Percentiles rank a stretch among this genome's conserved stretches.
These are phyloP conservation scores for Starmera stellimalicola DNA, from an alignment of 1,139 yeast genomes.

Conservation along the genomic window DNA sequence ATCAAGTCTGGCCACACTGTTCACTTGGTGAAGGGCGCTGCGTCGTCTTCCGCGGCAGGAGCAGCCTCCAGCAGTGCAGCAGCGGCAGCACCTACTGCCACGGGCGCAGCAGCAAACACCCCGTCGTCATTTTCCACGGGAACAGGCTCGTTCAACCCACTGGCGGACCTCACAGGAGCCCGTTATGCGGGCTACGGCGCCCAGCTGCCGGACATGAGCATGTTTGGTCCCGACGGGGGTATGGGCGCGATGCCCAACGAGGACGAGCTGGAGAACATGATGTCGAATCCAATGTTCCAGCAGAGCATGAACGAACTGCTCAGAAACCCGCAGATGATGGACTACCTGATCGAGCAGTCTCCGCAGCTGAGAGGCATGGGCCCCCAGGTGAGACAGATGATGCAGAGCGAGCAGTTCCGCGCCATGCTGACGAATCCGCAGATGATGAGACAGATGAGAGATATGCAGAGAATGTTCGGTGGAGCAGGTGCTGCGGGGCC, in stretches of 20 bases:
- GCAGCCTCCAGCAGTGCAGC: slow-evolving; percentile 12
- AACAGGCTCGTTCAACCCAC: slow-evolving; percentile 78
- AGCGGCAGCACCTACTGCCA: slow-evolving; percentile 16
- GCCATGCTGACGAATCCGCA: slow-evolving; percentile 83
- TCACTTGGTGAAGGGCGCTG: slow-evolving; percentile 71
- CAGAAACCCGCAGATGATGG: slow-evolving; percentile 74
- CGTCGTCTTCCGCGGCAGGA: slow-evolving; percentile 19
- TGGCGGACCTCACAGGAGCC: slow-evolving; percentile 90
- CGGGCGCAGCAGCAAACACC: slow-evolving; percentile 26
- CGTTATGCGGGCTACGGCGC: slow-evolving; percentile 81
- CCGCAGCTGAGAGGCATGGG: slow-evolving; percentile 85
- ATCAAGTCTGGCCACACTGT: slow-evolving; percentile 80
- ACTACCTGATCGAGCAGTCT: slow-evolving; percentile 69
- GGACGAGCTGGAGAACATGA: slow-evolving; percentile 62
- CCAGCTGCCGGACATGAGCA: slow-evolving; percentile 76
- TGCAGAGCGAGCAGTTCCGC: slow-evolving; percentile 78
- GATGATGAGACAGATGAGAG: slow-evolving; percentile 74
- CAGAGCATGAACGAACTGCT: slow-evolving; percentile 76
- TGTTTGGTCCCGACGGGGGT: slow-evolving; percentile 97
- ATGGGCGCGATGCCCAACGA: slow-evolving; percentile 64
- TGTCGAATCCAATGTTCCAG: slow-evolving; percentile 74
- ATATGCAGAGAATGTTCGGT: slow-evolving; percentile 49
- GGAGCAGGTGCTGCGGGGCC: slow-evolving; percentile 21
- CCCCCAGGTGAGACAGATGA: slow-evolving; percentile 78
- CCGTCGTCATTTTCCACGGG: slow-evolving; percentile 84